Conservation (phyloP, 2,329 filamentous ascomycete species). For the Sporothrix pseudoabietina region DNA sequence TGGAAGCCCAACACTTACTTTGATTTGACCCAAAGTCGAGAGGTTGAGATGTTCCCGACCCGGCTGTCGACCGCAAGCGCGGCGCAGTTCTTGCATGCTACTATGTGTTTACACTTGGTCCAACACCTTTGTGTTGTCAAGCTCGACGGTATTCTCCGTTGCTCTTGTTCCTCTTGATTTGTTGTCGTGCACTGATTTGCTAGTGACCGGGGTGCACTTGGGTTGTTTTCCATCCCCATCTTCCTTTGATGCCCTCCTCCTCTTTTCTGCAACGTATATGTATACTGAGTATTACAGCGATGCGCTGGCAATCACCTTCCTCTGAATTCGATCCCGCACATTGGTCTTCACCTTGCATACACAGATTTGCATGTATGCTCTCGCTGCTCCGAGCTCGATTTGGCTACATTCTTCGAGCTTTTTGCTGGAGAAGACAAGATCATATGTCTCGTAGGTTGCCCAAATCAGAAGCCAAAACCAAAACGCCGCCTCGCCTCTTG, state of each 20-base stretch:
- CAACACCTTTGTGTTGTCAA: not conserved
- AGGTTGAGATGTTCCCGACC: not conserved
- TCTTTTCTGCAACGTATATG: not conserved
- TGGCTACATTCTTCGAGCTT: not conserved
- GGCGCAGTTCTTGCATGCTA: conserved; percentile 6
- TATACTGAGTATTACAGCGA: not conserved
- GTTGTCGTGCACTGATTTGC: conserved; percentile 15
- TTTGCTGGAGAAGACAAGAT: not conserved
- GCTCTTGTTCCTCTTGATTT: not conserved
- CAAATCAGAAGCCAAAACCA: too few species aligned
- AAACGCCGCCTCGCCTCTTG: not conserved
- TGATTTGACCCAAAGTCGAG: not conserved
- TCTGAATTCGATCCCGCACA: conserved; percentile 1
- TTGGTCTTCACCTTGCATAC: conserved; percentile 12
- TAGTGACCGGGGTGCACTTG: not conserved
- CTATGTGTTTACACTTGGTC: not conserved
- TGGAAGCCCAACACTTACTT: not conserved
- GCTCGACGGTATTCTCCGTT: not conserved
- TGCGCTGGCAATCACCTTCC: conserved; percentile 18
- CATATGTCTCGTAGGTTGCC: not conserved
- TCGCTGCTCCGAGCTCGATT: not conserved
- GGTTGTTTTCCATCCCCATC: not conserved
- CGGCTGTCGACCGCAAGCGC: not conserved
- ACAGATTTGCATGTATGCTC: not conserved
- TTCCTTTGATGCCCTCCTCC: not conserved